These are phyloP conservation scores for Globisporangium abappressorium DNA, from an alignment of 352 stramenopile genomes.

Conservation along the genomic window DNA sequence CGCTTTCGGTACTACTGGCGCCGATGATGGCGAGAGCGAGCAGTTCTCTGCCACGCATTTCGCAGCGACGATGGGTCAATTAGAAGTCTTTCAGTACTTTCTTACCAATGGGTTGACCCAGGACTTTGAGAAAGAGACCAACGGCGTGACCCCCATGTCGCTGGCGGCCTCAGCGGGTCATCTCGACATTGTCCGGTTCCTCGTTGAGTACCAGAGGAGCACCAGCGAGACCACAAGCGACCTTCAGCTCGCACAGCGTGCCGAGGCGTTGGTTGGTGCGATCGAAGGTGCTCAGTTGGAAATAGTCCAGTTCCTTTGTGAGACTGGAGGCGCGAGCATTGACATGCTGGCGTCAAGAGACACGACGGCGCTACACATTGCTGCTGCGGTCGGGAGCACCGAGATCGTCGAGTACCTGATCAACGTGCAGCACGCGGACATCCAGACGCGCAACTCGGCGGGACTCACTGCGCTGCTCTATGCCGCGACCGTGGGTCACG, in stretches of 20 bases:
- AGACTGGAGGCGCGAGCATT: conserved; percentile 5
- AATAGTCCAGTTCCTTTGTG: conserved; percentile 4
- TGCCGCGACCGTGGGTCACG: conserved; percentile 1
- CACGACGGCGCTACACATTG: conserved; percentile 13
- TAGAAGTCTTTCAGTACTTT: conserved; percentile 5
- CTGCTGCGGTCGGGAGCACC: neutral
- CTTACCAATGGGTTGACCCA: neutral
- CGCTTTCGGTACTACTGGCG: neutral
- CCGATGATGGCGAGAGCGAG: neutral
- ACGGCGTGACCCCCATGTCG: conserved; percentile 10
- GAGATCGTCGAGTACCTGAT: conserved; percentile 11
- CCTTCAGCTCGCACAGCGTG: neutral
- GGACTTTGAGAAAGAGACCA: conserved; percentile 8
- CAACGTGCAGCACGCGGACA: neutral
- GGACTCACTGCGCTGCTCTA: conserved; percentile 10
- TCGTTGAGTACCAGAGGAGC: conserved; percentile 4
- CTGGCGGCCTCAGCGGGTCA: conserved; percentile 7
- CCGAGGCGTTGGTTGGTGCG: conserved; percentile 3
- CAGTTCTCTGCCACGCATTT: conserved; percentile 5
- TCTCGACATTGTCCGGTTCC: conserved; percentile 6
- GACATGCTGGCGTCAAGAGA: conserved; percentile 5
- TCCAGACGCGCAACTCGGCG: neutral
- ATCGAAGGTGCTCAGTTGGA: conserved; percentile 3
- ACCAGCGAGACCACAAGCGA: neutral
- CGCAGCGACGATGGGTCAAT: conserved; percentile 4